Evolutionary conservation across 495 filamentous ascomycete species (phyloP), one percentile per base, ranked within the genome.

Genomic region (Apiosordaria backusii): DNA sequence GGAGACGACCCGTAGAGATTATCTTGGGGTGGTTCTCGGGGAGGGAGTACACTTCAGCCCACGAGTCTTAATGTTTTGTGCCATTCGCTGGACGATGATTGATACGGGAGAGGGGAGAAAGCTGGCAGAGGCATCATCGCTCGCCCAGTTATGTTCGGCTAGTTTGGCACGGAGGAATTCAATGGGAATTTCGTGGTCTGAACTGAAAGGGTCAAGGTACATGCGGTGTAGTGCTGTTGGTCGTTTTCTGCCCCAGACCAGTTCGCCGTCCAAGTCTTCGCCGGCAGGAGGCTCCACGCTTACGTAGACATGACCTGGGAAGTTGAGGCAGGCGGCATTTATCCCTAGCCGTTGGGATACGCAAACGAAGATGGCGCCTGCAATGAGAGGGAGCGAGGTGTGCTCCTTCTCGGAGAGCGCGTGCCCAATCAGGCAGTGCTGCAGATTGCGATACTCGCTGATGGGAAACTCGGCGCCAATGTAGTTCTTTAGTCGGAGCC

Each of bases 161-260:
- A 45, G 16, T 13, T 45, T 45, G 35, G 35, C 35, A 15, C 35
- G 35, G 16, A 45, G 35, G 35, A 13, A 18, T 45, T 45, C 35
- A 15, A 45, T 45, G 35, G 35, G 35, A 2, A 90, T 85, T 77
- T 96, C 92, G 7, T 81, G 72, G 45, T 87, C 83, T 18, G 86
- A 88, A 58, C 87, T 83, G 73, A 90, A 97, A 1, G 93, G 93
- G 70, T 97, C 92, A 66, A 97, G 79, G 75, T 91, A 96, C 84
- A 96, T n/a, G 57, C 16, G 57, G 57, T 59, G 57, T 10, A 24
- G 6, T 27, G 23, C 4, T 59, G 57, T 21, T 18, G 53, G 53
- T 55, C 22, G 53, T 92, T 9, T 79, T 80, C 61, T 84, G 76
- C 15, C 77, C 76, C 50, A 45, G 9, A 75, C 63, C 29, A 64